Evolutionary conservation across 106 monocot genomes (phyloP), one percentile per base, ranked within the genome.

Genomic region (Dendrobium nobile): DNA sequence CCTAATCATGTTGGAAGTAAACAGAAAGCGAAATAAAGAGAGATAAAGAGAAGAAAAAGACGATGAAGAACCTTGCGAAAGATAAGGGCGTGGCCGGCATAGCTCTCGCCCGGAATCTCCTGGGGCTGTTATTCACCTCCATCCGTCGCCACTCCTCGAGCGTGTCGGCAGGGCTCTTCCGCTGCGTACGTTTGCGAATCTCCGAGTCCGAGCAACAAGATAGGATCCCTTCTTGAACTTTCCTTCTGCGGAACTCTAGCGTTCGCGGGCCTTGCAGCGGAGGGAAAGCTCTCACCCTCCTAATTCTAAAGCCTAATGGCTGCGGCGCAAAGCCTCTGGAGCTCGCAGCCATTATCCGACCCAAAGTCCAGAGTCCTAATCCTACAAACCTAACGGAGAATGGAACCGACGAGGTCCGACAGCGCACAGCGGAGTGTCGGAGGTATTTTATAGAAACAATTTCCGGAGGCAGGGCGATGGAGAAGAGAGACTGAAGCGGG

Each of bases 261-360:
- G 51, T 7, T 28, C 22, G 41, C 31, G 5, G 17, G 82, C 9
- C 65, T 56, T 54, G 41, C 6, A 43, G 42, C 64, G 75, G 26
- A 59, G 37, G 51, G 9, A 54, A 24, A 5, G 58, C 1, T 4
- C 47, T 67, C 43, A 59, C n/a, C 70, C 77, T 78, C 74, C 56
- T 41, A 18, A 72, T 65, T 58, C n/a, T 67, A 41, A 82, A 67
- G 45, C 78, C 65, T 58, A 81, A 45, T 3, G 82, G 83, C 26
- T 55, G 68, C 47, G 84, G 44, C 27, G 33, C 78, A 40, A 87
- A 37, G 13, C 88, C 86, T 78, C 85, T 81, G 51, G 91, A 86
- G 54, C 85, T 82, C 73, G 85, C 82, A 31, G 82, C 79, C 91
- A 91, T 91, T 48, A 77, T 51, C 81, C 67, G 56, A 61, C 79